Percentiles rank a stretch among this genome's conserved stretches.
Conservation (phyloP, 495 filamentous ascomycete genomes). For the Pseudomonodictys pantanalensis region DNA sequence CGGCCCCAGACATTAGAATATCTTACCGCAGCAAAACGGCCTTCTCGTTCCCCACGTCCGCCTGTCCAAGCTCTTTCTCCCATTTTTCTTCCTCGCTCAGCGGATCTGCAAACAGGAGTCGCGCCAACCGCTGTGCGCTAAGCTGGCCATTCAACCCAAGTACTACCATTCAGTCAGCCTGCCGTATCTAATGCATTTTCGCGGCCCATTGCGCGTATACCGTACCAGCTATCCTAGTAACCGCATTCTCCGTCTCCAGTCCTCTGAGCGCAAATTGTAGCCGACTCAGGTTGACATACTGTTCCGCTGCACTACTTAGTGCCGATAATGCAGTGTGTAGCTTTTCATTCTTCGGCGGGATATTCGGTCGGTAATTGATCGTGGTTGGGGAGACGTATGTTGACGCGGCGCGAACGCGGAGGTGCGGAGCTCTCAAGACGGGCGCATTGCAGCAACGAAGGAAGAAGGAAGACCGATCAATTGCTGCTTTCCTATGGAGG, state of each 20-base stretch:
- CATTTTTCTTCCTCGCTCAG: constrained; percentile 61
- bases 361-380: constrained; percentile 39
- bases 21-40: constrained; percentile 52
- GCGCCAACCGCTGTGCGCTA: constrained; percentile 60
- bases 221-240: constrained; percentile 66
- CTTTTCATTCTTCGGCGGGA: constrained; percentile 38
- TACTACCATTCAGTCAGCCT: constrained; percentile 41
- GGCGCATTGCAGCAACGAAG: not conserved
- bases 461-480: not conserved
- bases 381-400: constrained; percentile 38
- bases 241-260: constrained; percentile 60
- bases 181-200: not conserved
- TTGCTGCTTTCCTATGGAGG: constrained; percentile 7
- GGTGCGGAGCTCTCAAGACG: not conserved
- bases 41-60: constrained; percentile 45
- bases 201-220: not conserved
- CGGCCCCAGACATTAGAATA: not conserved
- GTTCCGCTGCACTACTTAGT: constrained; percentile 60
- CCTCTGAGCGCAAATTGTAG: constrained; percentile 77
- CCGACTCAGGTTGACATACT: constrained; percentile 70
- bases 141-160: constrained; percentile 51
- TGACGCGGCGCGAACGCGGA: constrained; percentile 42
- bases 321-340: constrained; percentile 61
- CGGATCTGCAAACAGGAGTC: constrained; percentile 74
- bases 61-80: constrained; percentile 63